Percentiles rank a stretch among this genome's conserved stretches.
Evolutionary conservation across 1,284 basidiomycete genomes (phyloP).

Genomic region (Leccinum pachyderme): DNA sequence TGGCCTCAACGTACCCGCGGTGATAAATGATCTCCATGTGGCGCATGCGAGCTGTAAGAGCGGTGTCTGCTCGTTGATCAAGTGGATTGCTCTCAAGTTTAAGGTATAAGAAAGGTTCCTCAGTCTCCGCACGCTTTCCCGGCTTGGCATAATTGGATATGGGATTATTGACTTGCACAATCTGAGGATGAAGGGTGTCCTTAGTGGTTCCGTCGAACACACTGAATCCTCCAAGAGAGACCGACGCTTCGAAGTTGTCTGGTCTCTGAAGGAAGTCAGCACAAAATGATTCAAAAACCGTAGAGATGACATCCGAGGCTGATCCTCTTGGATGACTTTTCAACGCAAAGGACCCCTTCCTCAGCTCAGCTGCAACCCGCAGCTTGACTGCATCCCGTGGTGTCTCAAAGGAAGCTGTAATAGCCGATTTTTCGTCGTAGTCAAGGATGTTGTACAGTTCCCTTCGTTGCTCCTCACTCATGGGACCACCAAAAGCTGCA

Average conservation of each 20-base stretch:
- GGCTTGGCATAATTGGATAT: constrained; percentile 2
- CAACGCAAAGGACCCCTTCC: constrained; percentile 85
- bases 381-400: constrained; percentile 84
- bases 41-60: constrained; percentile 87
- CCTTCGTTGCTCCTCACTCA: constrained; percentile 91
- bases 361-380: constrained; percentile 75
- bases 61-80: constrained; percentile 91
- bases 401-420: constrained; percentile 65
- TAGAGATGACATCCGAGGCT: constrained; percentile 76
- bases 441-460: constrained; percentile 94
- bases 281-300: constrained; percentile 88
- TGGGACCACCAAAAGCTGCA: constrained; percentile 57
- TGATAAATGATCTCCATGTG: constrained; percentile 99
- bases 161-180: constrained; percentile 85
- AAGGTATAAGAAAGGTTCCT: constrained; percentile 89
- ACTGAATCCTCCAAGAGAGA: constrained; percentile 86
- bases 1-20: constrained; percentile 89
- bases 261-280: constrained; percentile 85
- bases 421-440: constrained; percentile 84
- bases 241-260: constrained; percentile 76
- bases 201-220: constrained; percentile 91
- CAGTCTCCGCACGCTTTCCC: constrained; percentile 33
- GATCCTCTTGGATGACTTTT: constrained; percentile 66
- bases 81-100: constrained; percentile 94
- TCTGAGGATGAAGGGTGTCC: constrained; percentile 85